Percentiles rank a stretch among this genome's conserved stretches.
phyloP scores from a whole-genome alignment of 2,329 filamentous ascomycete species.

The Aphanoascus verrucosus region DNA sequence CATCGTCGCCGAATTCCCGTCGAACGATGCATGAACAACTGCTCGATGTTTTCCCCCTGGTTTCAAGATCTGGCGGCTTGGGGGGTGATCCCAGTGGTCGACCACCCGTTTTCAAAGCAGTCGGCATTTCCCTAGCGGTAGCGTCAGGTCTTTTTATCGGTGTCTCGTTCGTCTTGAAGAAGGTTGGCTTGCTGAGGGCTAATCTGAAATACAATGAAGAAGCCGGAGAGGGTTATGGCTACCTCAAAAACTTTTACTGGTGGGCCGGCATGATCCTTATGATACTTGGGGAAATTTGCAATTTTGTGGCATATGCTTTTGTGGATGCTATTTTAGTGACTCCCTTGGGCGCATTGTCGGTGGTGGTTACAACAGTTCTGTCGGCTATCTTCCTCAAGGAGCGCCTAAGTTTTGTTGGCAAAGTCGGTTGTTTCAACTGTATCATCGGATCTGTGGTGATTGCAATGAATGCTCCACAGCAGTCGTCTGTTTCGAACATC shows the following conservation, averaged over 20 bases:
- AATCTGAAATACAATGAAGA: constrained; percentile 96
- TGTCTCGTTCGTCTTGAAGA: constrained; percentile 89
- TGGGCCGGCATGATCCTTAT: constrained; percentile 94
- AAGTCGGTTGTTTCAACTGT: constrained; percentile 90
- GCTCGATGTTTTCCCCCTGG: constrained; percentile 35
- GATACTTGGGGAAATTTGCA: constrained; percentile 93
- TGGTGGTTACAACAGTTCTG: constrained; percentile 82
- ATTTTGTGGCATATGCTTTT: constrained; percentile 94
- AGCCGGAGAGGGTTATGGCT: constrained; percentile 92
- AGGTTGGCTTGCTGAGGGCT: constrained; percentile 77
- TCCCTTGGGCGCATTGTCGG: constrained; percentile 77
- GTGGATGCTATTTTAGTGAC: constrained; percentile 94
- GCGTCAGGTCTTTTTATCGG: constrained; percentile 88
- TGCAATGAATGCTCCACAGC: constrained; percentile 79
- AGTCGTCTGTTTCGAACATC: constrained; percentile 75
- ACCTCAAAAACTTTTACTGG: constrained; percentile 91
- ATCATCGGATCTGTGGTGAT: constrained; percentile 90
- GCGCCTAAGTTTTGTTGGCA: constrained; percentile 85
- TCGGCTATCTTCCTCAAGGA: constrained; percentile 95
- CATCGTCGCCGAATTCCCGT: constrained; percentile 21
- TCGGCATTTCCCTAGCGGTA: constrained; percentile 77
- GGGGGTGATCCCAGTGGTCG: constrained; percentile 25
- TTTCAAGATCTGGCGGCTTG: constrained; percentile 34
- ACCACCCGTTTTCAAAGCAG: constrained; percentile 61
- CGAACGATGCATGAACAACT: constrained; percentile 35